Conservation (phyloP, 148 eudicot species). For the Rhododendron griersonianum region DNA sequence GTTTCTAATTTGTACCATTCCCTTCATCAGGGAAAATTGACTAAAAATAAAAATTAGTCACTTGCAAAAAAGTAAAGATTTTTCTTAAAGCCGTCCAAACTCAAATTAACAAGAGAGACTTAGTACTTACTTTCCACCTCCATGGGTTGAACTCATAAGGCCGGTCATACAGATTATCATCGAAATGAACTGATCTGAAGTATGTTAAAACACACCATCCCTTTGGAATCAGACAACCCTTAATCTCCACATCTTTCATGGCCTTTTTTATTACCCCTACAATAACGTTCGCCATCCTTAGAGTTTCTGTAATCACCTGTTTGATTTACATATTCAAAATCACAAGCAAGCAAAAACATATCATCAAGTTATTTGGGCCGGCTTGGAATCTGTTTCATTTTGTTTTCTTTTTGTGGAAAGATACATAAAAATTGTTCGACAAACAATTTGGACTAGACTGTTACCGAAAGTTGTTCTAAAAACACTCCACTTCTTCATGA, state of each 20-base stretch:
- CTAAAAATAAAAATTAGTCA: not conserved
- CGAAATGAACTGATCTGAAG: conserved; percentile 83
- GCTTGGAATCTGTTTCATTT: not conserved
- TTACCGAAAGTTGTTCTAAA: not conserved
- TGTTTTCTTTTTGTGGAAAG: not conserved
- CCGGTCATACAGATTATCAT: conserved; percentile 46
- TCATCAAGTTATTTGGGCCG: not conserved
- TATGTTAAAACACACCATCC: conserved; percentile 83
- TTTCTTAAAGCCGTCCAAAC: not conserved
- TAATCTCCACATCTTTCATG: conserved; percentile 79
- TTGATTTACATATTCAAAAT: not conserved
- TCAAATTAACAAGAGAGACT: not conserved
- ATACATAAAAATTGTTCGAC: not conserved
- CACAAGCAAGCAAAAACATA: not conserved
- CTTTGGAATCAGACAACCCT: conserved; percentile 67
- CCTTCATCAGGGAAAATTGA: not conserved
- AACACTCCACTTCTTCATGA: not conserved
- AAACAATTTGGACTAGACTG: not conserved
- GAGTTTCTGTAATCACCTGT: conserved; percentile 86
- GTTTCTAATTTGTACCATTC: not conserved
- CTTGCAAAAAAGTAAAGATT: not conserved
- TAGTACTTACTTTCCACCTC: conserved; percentile 80
- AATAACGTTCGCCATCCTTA: conserved; percentile 80
- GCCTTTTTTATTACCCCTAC: conserved; percentile 82
- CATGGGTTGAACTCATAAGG: conserved; percentile 78